Conservation (phyloP, 805 yeast genomes). For the Wickerhamiella nectarea region DNA sequence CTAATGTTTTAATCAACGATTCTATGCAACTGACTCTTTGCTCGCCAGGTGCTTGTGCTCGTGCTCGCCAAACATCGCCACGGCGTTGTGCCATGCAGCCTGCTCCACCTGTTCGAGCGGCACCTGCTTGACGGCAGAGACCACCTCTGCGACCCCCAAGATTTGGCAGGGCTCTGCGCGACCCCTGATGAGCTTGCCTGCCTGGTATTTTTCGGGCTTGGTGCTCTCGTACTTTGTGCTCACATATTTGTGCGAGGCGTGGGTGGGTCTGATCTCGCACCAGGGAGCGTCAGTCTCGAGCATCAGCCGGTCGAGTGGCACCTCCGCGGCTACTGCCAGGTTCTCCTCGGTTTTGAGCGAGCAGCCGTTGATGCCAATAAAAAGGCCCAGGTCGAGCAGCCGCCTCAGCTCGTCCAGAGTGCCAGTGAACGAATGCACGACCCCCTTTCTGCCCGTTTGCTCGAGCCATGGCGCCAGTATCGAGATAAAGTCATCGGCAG, state of each 20-base stretch:
- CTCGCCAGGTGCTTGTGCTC: neutral
- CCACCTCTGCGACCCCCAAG: constrained; percentile 61
- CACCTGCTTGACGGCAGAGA: constrained; percentile 37
- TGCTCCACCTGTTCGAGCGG: constrained; percentile 34
- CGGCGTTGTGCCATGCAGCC: constrained; percentile 39
- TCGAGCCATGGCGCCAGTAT: constrained; percentile 48
- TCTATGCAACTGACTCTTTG: neutral
- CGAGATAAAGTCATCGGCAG: constrained; percentile 62
- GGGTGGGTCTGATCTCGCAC: constrained; percentile 86
- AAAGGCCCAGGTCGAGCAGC: constrained; percentile 46
- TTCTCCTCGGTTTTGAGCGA: constrained; percentile 71
- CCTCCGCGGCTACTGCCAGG: constrained; percentile 43
- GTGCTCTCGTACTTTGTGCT: constrained; percentile 35
- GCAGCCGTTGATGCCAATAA: constrained; percentile 84
- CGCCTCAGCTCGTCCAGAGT: constrained; percentile 45
- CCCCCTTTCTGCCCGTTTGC: constrained; percentile 39
- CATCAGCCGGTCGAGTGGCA: constrained; percentile 62
- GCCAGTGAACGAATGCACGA: constrained; percentile 94
- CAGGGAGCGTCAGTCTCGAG: constrained; percentile 97
- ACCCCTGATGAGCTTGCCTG: constrained; percentile 47
- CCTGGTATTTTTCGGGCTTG: constrained; percentile 46
- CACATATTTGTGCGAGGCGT: constrained; percentile 48
- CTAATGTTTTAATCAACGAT: neutral
- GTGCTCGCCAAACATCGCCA: constrained; percentile 31
- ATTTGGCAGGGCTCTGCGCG: constrained; percentile 88